Evolutionary conservation across 1,284 basidiomycete genomes (phyloP), one percentile per base, ranked within the genome.

Genomic region (Ganoderma resinaceum): DNA sequence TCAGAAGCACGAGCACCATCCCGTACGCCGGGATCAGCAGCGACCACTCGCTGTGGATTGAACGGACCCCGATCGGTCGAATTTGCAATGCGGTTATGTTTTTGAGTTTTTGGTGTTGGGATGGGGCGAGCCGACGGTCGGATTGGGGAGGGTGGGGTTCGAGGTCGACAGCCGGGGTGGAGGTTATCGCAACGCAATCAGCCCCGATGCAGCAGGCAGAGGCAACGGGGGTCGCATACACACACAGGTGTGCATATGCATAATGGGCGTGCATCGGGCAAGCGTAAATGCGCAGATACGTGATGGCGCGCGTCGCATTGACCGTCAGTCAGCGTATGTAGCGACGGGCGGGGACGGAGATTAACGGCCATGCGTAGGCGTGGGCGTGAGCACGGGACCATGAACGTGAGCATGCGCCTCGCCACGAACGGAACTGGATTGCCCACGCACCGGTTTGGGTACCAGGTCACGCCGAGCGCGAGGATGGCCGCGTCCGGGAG

Each of bases 21-120:
- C 92, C 86, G 81, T 91, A 96, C 20, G 94, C 89, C 31, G 95
- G 95, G n/a, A 96, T 78, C 40, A 96, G 86, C 35, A 96, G 75
- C 26, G 93, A 87, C 95, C 95, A 96, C 84, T 96, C 94, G 35
- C 95, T 95, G 72, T n/a, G 52, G 26, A 26, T 31, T 14, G 33
- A 38, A 14, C 4, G 58, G 29, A 26, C 29, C 29, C 58, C 35
- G 58, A 38, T 35, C 35, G 20, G 23, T 5, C 23, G 18, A 61
- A 61, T 61, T 61, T 62, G 26, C 29, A 49, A 62, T 49, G 42
- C 33, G 26, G 26, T n/a, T 38, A 1, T 8, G 23, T 23, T 37
- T 60, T 26, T 60, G n/a, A 26, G 58, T 38, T 38, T 38, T 37
- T n/a, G 5, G 33, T 37, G 55, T 33, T 37, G 55, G 5, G 37